These are phyloP conservation scores for Colletotrichum tropicicola DNA, from an alignment of 2,329 filamentous ascomycete genomes.

Conservation along the genomic window DNA sequence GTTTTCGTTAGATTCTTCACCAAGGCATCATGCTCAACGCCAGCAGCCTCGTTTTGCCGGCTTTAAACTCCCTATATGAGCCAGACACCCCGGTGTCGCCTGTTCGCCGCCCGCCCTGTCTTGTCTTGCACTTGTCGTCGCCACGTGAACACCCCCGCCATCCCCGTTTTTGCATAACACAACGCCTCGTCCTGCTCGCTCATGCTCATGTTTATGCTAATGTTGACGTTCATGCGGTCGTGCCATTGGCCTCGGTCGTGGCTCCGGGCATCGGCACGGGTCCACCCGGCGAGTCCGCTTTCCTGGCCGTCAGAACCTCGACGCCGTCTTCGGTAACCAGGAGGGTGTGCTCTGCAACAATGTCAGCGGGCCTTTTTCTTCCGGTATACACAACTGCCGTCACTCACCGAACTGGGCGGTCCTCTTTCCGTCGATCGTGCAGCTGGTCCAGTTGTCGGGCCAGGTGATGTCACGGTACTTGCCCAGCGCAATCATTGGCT, in stretches of 20 bases:
- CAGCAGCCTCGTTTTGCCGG: background rate
- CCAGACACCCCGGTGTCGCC: background rate
- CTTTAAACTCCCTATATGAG: background rate
- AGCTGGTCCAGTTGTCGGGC: slow-evolving; percentile 99
- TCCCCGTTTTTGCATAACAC: background rate
- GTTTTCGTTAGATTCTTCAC: background rate
- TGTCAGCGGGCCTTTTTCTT: slow-evolving; percentile 46
- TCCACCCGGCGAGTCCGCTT: slow-evolving; percentile 79
- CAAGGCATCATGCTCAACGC: background rate
- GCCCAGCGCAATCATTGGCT: slow-evolving; percentile 96
- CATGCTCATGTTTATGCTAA: background rate
- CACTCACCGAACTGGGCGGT: slow-evolving; percentile 90
- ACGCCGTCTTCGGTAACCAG: slow-evolving; percentile 85
- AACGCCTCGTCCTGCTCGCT: slow-evolving; percentile 11
- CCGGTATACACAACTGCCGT: background rate
- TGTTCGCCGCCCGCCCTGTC: background rate
- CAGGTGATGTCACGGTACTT: slow-evolving; percentile 93
- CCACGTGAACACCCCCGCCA: background rate
- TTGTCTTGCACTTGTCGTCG: background rate
- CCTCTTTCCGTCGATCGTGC: slow-evolving; percentile 86
- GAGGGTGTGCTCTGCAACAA: slow-evolving; percentile 75
- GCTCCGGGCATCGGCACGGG: slow-evolving; percentile 65
- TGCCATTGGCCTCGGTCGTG: slow-evolving; percentile 24
- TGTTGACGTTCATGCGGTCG: slow-evolving; percentile 7
- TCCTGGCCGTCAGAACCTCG: slow-evolving; percentile 80